phyloP scores from a whole-genome alignment of 1,139 yeast species.

The Candida buenavistaensis region DNA sequence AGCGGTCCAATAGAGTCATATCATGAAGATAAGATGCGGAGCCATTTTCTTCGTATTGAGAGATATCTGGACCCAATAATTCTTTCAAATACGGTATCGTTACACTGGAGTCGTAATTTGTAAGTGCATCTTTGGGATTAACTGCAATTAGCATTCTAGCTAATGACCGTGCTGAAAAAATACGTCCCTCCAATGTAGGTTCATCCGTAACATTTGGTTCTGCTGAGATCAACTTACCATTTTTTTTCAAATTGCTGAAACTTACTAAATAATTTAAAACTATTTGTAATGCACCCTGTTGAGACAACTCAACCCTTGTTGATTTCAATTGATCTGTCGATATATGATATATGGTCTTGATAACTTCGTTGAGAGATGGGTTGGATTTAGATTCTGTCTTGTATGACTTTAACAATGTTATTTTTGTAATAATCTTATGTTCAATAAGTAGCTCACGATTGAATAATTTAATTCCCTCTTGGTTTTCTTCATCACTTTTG shows the following conservation, averaged over 20 bases:
- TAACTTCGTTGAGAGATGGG: constrained; percentile 12
- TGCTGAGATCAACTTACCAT: constrained; percentile 16
- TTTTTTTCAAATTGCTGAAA: constrained; percentile 25
- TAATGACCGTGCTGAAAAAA: constrained; percentile 34
- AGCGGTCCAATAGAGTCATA: constrained; percentile 37
- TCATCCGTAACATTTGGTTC: constrained; percentile 19
- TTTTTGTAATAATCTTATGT: constrained; percentile 25
- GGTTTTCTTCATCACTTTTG: constrained; percentile 24
- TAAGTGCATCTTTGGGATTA: constrained; percentile 39
- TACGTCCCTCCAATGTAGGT: constrained; percentile 22
- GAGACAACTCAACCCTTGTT: constrained; percentile 38
- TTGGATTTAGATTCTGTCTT: constrained; percentile 15
- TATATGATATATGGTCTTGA: constrained; percentile 15
- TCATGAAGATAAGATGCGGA: constrained; percentile 24
- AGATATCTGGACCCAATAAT: constrained; percentile 36
- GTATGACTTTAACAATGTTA: constrained; percentile 27
- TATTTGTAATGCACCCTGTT: constrained; percentile 47
- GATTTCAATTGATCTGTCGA: constrained; percentile 25
- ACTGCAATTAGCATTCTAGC: constrained; percentile 46
- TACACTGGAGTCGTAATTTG: constrained; percentile 39
- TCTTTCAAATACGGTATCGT: constrained; percentile 51
- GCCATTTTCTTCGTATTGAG: constrained; percentile 20
- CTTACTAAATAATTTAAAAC: constrained; percentile 38
- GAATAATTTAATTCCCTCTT: constrained; percentile 29
- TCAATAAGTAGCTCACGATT: constrained; percentile 28